Conservation (phyloP, 2,329 filamentous ascomycete genomes). For the Xylogone sp. region DNA sequence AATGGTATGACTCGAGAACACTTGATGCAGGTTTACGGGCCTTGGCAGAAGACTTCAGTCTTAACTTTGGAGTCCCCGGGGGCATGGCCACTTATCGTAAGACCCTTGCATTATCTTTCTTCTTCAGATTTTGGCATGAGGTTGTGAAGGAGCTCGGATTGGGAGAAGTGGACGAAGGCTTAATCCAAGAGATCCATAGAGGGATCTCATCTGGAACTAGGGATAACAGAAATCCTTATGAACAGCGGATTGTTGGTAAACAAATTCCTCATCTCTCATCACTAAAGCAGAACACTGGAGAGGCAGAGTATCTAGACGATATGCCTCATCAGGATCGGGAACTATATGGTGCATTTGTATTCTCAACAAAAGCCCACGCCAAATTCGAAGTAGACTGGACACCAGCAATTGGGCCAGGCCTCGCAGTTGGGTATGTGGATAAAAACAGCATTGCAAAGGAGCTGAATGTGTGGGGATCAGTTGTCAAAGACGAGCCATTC, state of each 20-base stretch:
- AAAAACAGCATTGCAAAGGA: conserved; percentile 72
- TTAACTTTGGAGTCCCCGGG: conserved; percentile 84
- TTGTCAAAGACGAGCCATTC: conserved; percentile 73
- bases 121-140: conserved; percentile 94
- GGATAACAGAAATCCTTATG: conserved; percentile 75
- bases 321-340: conserved; percentile 83
- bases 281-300: conserved; percentile 86
- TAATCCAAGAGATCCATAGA: conserved; percentile 77
- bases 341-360: conserved; percentile 77
- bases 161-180: conserved; percentile 62
- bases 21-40: conserved; percentile 83
- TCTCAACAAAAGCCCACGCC: conserved; percentile 84
- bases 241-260: conserved; percentile 77
- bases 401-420: conserved; percentile 58
- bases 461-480: conserved; percentile 81
- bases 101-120: conserved; percentile 84
- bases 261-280: conserved; percentile 80
- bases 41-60: conserved; percentile 78
- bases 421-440: conserved; percentile 78
- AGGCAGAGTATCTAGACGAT: conserved; percentile 93
- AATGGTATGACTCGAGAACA: conserved; percentile 73
- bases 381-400: conserved; percentile 76
- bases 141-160: conserved; percentile 59
- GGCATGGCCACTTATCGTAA: conserved; percentile 96
- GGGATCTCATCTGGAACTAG: conserved; percentile 69